phyloP scores from a whole-genome alignment of 306 rosid species.

The Pterocarpus santalinus region DNA sequence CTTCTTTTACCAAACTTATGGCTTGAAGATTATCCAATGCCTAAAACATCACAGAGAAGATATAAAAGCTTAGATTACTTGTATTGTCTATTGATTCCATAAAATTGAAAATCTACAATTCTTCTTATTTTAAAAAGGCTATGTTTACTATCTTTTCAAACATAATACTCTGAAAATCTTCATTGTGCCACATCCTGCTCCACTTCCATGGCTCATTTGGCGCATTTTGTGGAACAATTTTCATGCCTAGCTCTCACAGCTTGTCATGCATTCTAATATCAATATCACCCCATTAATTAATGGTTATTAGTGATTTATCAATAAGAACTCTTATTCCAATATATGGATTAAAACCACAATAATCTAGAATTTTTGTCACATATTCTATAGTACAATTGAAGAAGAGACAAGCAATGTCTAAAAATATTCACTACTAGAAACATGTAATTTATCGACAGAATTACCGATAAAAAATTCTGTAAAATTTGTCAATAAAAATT shows the following conservation, averaged over 20 bases:
- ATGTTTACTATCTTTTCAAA: not conserved
- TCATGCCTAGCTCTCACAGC: slow-evolving; percentile 25
- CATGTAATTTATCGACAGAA: no score
- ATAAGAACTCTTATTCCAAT: no score
- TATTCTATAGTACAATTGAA: no score
- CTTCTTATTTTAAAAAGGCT: not conserved
- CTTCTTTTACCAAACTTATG: not conserved
- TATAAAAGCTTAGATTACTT: not conserved
- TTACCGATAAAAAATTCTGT: no score
- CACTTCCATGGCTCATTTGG: slow-evolving; percentile 36
- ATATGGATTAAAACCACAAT: no score
- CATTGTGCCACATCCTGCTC: slow-evolving; percentile 33
- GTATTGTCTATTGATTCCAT: not conserved
- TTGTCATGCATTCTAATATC: slow-evolving; percentile 34
- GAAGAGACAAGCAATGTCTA: no score
- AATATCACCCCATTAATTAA: no score
- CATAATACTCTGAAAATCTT: not conserved
- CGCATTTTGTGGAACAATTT: slow-evolving; percentile 21
- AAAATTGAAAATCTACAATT: no score
- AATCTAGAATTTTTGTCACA: no score
- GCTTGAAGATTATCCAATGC: not conserved
- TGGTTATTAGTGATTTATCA: no score
- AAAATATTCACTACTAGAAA: no score
- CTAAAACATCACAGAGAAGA: not conserved
- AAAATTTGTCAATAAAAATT: no score